Base-by-base conservation (phyloP, 306 rosid species). In the Spatholobus suberectus region DNA sequence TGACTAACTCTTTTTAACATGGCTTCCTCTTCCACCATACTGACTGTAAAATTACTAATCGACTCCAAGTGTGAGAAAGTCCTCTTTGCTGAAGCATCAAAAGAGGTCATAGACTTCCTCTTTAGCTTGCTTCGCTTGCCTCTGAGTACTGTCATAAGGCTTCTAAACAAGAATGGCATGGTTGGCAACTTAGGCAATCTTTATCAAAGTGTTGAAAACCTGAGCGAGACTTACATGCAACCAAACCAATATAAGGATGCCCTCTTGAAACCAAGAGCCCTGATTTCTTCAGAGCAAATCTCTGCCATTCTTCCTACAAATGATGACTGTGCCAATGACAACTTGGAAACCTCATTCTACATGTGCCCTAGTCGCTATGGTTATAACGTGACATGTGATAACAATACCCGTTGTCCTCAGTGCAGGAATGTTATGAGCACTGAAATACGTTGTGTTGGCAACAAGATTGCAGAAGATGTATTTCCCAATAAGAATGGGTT, bases 41-140 rank as follows among this genome's bases (percentile, higher is more conserved):
- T 85, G 47, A 76, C 61, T 8, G 0, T 88, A 14, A 91, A 88
- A 27, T 88, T 90, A 44, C 77, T 90, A 0, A 51, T 90, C 0
- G 90, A 92, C 61, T n/a, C 73, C 2, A 86, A 79, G 7, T 12
- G 63, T 0, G 6, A 86, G 0, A 87, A 40, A 76, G 82, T 90
- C 7, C 55, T 89, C 0, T 90, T 75, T 5, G 97, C 89, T 0
- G 93, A 92, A 82, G 89, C n/a, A n/a, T n/a, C n/a, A n/a, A n/a
- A n/a, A n/a, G n/a, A n/a, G n/a, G n/a, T n/a, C n/a, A n/a, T n/a
- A n/a, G n/a, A n/a, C n/a, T n/a, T n/a, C n/a, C n/a, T n/a, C n/a
- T n/a, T n/a, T n/a, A n/a, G n/a, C n/a, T n/a, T n/a, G n/a, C n/a
- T n/a, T n/a, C n/a, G n/a, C n/a, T n/a, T n/a, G n/a, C n/a, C n/a